Base-by-base conservation (phyloP, 176 grass and related monocot species). In the Oryza nivara region DNA sequence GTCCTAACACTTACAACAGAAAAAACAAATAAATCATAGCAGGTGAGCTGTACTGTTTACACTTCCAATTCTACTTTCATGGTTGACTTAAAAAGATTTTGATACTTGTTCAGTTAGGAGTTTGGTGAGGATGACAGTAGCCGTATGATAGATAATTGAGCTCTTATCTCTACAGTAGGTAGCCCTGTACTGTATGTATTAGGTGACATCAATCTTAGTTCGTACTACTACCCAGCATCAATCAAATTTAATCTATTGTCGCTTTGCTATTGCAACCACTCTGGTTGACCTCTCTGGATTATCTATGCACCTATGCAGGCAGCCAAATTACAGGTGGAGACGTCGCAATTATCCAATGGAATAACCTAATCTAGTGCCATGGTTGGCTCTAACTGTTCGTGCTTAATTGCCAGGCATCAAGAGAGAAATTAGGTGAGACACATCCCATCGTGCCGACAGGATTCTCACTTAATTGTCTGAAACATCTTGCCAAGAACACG, bases 271-370 rank as follows among this genome's bases (percentile, higher is more conserved):
- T 43, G 32, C 34, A 86, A 68, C 69, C 9, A 86, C 84, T 56
- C 38, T 22, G 23, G 84, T 80, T 86, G 77, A 80, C 84, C 60
- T 67, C 68, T 41, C 15, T 20, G 23, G 16, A 47, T 35, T 70
- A 4, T 22, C 9, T 11, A 43, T n/a, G 7, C 35, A 70, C 38
- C 34, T 40, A 70, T n/a, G 10, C 34, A 69, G 19, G 3, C 67
- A 40, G 35, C 54, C 54, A 58, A 58, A 58, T 58, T 58, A 58
- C 54, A 58, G 54, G 19, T 17, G n/a, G 17, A 58, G 54, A 58
- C 2, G 54, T 58, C 6, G 54, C 17, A 58, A 9, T 58, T 58
- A 20, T 58, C 54, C 19, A 58, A 8, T n/a, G 19, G 52, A 17
- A 58, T 63, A 61, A 19, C 51, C 51, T 19, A 19, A 52, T 16